These are phyloP conservation scores for Trichosporon faecale DNA, from an alignment of 1,284 basidiomycete genomes.

Conservation along the genomic window DNA sequence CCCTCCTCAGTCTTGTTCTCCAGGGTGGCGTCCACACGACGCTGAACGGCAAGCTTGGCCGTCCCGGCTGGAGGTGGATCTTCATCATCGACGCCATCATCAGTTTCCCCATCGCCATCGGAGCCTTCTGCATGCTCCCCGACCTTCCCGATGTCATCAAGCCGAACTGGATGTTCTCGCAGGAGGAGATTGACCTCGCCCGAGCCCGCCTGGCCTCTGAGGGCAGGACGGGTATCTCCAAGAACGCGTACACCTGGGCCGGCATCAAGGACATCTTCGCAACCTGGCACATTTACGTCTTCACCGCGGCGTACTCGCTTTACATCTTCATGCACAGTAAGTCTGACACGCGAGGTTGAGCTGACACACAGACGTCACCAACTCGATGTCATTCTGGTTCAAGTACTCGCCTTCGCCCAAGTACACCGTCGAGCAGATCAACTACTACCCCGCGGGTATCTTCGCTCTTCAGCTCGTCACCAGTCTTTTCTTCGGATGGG, in stretches of 20 bases:
- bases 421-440: constrained; percentile 26
- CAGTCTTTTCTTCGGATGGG: constrained; percentile 19
- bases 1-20: constrained; percentile 42
- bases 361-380: constrained; percentile 32
- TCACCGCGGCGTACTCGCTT: constrained; percentile 33
- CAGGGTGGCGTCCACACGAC: constrained; percentile 44
- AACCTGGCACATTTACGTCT: constrained; percentile 36
- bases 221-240: constrained; percentile 27
- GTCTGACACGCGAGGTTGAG: constrained; percentile 32
- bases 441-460: constrained; percentile 40
- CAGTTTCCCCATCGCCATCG: constrained; percentile 44
- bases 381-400: constrained; percentile 36
- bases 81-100: constrained; percentile 38
- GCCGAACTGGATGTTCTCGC: not conserved
- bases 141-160: constrained; percentile 28
- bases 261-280: constrained; percentile 25
- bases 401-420: constrained; percentile 19
- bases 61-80: constrained; percentile 36
- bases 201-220: constrained; percentile 24
- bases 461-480: constrained; percentile 36
- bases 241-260: constrained; percentile 15
- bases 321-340: not conserved
- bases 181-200: constrained; percentile 30
- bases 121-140: constrained; percentile 41
- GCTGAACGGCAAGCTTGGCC: constrained; percentile 37